Conservation (phyloP, 805 yeast genomes). For the Pichia insulana region DNA sequence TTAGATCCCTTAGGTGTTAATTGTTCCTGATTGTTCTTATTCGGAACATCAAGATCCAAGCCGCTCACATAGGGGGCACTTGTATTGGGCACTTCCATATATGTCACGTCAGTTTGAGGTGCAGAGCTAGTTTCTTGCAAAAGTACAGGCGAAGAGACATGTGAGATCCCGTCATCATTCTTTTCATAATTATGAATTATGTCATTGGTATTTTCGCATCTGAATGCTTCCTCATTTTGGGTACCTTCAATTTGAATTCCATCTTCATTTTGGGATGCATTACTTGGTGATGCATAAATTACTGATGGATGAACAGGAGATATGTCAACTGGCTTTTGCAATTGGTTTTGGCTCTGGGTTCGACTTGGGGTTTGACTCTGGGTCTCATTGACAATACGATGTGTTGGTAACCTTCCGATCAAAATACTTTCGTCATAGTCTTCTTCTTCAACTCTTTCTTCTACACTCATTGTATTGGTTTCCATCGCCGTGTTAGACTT, state of each 20-base stretch:
- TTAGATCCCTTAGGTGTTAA: not conserved
- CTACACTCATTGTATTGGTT: not conserved
- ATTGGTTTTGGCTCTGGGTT: not conserved
- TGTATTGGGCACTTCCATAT: conserved; percentile 13
- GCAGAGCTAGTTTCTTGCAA: not conserved
- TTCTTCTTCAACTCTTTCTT: not conserved
- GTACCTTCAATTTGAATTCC: not conserved
- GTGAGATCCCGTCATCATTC: not conserved
- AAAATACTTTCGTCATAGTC: conserved; percentile 3
- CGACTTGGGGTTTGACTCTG: conserved; percentile 4
- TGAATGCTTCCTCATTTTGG: not conserved
- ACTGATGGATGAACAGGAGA: not conserved
- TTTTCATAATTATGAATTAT: not conserved
- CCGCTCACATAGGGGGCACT: conserved; percentile 9
- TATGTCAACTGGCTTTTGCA: not conserved
- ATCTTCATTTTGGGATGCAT: not conserved
- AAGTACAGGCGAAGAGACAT: not conserved
- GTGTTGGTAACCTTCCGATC: conserved; percentile 3
- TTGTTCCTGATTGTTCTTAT: not conserved
- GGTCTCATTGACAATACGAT: conserved; percentile 2
- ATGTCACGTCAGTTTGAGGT: conserved; percentile 2
- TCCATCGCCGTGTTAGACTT: too few relatives aligned
- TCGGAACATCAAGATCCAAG: conserved; percentile 1
- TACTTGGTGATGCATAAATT: not conserved
- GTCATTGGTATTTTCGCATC: too few relatives aligned